Evolutionary conservation across 2,329 filamentous ascomycete genomes (phyloP).

Genomic region (Colletotrichum acutatum): DNA sequence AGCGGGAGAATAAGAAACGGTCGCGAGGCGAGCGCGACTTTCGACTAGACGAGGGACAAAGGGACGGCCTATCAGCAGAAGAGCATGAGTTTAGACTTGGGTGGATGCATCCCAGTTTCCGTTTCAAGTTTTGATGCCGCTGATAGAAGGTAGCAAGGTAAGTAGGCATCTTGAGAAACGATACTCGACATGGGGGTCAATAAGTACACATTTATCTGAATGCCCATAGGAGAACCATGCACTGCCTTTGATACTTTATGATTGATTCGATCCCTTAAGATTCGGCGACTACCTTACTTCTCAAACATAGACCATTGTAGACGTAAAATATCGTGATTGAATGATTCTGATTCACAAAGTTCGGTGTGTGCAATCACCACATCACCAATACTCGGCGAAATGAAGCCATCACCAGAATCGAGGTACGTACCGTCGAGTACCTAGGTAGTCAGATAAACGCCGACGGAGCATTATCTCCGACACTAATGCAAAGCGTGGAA

Average conservation of each 20-base stretch:
- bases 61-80: slow-evolving; percentile 32
- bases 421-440: neutral
- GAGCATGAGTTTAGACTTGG: slow-evolving; percentile 40
- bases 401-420: neutral
- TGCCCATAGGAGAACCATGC: neutral
- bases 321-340: too few species aligned
- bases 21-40: slow-evolving; percentile 37
- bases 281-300: neutral
- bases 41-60: slow-evolving; percentile 32
- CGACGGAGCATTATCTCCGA: slow-evolving; percentile 18
- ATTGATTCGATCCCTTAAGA: neutral
- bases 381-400: neutral
- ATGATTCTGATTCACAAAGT: too few species aligned
- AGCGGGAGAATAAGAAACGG: slow-evolving; percentile 38
- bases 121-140: slow-evolving; percentile 37
- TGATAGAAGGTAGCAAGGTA: neutral
- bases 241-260: too few species aligned
- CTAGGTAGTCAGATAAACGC: neutral
- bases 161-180: too few species aligned
- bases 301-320: neutral
- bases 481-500: neutral
- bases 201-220: neutral
- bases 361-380: neutral
- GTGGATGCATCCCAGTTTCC: slow-evolving; percentile 40
- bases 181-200: neutral